A percentile compares a stretch with the other conserved stretches of the same genome.
These are phyloP conservation scores for Talaromyces albobiverticillius DNA, from an alignment of 2,329 filamentous ascomycete species.

Conservation along the genomic window DNA sequence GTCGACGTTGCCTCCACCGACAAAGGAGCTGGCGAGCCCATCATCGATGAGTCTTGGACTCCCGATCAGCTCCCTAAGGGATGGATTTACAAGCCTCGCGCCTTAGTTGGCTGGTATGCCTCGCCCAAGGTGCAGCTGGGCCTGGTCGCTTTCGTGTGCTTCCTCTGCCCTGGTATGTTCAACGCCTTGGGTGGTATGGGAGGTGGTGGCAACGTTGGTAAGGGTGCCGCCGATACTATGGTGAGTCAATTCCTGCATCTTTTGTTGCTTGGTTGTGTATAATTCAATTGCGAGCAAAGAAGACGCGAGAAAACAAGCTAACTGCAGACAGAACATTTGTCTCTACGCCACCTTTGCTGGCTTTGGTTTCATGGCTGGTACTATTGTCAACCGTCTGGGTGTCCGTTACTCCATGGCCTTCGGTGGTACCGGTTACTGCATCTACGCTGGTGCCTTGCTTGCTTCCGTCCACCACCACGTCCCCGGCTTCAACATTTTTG, in stretches of 20 bases:
- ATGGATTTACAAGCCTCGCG: conserved; percentile 58
- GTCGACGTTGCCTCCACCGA: too few relatives aligned
- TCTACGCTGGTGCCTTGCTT: conserved; percentile 38
- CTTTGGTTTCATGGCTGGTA: conserved; percentile 55
- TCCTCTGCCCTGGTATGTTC: conserved; percentile 67
- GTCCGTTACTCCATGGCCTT: conserved; percentile 28
- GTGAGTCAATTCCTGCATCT: conserved; percentile 16
- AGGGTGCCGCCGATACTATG: conserved; percentile 51
- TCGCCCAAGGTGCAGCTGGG: conserved; percentile 67
- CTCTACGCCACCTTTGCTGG: conserved; percentile 64
- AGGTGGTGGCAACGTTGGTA: conserved; percentile 53
- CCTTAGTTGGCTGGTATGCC: conserved; percentile 62
- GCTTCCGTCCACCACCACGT: conserved; percentile 41
- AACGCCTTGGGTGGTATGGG: conserved; percentile 61
- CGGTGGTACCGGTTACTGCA: conserved; percentile 31
- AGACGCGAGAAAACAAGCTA: neutral
- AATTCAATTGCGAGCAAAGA: too few relatives aligned
- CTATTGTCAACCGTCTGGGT: conserved; percentile 29
- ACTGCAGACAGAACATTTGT: conserved; percentile 46
- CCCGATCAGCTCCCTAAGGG: conserved; percentile 13
- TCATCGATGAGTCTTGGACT: conserved; percentile 6
- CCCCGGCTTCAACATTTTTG: conserved; percentile 37
- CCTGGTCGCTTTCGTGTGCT: conserved; percentile 66
- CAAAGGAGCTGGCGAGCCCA: conserved; percentile 5
- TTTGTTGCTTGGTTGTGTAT: too few relatives aligned